Base-by-base conservation (phyloP, 371 early-diverging fungal species). In the Apophysomyces variabilis region DNA sequence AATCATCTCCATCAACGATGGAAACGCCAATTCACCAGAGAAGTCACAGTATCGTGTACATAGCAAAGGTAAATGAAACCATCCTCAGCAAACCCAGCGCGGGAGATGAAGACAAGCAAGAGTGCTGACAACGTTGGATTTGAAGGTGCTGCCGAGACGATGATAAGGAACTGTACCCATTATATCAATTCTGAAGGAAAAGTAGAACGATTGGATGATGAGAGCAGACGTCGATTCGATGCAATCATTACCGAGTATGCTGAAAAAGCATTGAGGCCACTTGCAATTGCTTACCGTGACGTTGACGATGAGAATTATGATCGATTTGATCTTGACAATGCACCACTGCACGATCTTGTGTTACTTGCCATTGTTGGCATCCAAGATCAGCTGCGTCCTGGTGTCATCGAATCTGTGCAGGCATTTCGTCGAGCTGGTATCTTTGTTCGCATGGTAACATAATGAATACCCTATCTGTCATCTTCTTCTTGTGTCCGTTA, bases 391-490 rank as follows among this genome's bases (percentile, higher is more conserved):
- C 83, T 94, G 47, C 88, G 95, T 43, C 87, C 89, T 9, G 94
- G 90, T 59, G 96, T 95, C 14, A 79, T 85, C 32, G 88, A 86
- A 68, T 90, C 93, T 16, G 92, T 95, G 7, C 82, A 77, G 26
- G 77, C 76, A 50, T 94, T 93, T 71, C 88, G 86, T 64, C 82
- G 81, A 54, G 96, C 97, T 32, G 96, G 96, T 57, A 91, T 96
- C 39, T 79, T 83, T 65, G 92, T 95, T 47, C 87, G 93, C 16
- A 95, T 96, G 95, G 91, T 93, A 61, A 91, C 32, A 71, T 57
- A 43, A 41, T 38, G 45, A 61, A 43, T 14, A 16, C 38, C 8
- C 13, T 11, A 41, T 59, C n/a, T 21, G 18, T 16, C 35, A 11
- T 56, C 7, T 56, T 21, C 0, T 18, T 18, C 16, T 56, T 56